Evolutionary conservation across 2,329 filamentous ascomycete genomes (phyloP), one percentile per base, ranked within the genome.

Genomic region (Diaporthe citri): DNA sequence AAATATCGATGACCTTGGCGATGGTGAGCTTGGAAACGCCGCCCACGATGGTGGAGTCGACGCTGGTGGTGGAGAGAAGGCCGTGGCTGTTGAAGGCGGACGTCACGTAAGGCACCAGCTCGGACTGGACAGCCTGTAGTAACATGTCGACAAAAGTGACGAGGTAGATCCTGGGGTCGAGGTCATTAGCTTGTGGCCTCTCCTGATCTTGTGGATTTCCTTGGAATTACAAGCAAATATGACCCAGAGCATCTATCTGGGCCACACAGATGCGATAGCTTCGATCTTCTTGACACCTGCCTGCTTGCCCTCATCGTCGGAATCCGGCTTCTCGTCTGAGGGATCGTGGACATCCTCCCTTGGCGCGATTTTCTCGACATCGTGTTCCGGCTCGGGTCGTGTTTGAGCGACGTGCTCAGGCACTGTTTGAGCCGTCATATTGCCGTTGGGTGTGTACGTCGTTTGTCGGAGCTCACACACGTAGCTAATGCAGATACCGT

Each of bases 1-100:
- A 93, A 43, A 93, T 86, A 82, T 94, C 90, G 66, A 93, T 86
- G 25, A 93, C 85, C 81, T 93, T 94, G 72, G 92, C 91, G 77
- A 92, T 87, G 2, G 91, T 90, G 13, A 93, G 87, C 80, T 92
- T 92, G 73, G 89, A 86, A n/a, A 93, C 86, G 56, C 90, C 92
- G 79, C 85, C 84, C 67, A 92, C 88, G 52, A 90, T 82, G 76
- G 83, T 86, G 15, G 89, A 84, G n/a, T 92, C 85, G 75, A 92
- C 88, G 64, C 84, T 83, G 25, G 89, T 88, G 4, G 89, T 86
- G 1, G 88, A 84, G 2, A 89, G 84, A 36, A 91, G 82, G 0
- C 89, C 90, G 79, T 92, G 90, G 25, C 82, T 79, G 25, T 81
- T 76, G 78, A 90, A 92, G 51, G 80, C 80, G 77, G 86, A 88